Evolutionary conservation across 129 eudicot species (phyloP).

Genomic region (Flaveria trinervia): DNA sequence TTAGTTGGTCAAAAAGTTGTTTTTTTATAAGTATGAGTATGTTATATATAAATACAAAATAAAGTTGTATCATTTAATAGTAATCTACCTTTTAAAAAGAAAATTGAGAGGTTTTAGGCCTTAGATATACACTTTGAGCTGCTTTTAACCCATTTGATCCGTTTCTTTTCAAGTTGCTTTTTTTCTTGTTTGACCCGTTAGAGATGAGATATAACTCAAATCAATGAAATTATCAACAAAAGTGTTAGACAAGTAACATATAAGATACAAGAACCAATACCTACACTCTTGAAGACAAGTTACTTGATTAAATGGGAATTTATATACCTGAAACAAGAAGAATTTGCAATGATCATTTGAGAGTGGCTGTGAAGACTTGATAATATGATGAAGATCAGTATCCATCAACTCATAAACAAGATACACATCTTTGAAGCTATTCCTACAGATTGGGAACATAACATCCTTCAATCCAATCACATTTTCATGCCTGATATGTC

Average conservation of each 20-base stretch:
- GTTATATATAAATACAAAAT: not conserved
- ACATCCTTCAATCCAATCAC: conserved; percentile 82
- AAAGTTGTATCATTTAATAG: not conserved
- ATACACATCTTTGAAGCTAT: conserved; percentile 73
- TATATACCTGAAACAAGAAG: conserved; percentile 69
- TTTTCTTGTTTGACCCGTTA: not conserved
- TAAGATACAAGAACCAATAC: too few species aligned
- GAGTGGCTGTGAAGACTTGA: conserved; percentile 73
- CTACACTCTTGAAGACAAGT: too few species aligned
- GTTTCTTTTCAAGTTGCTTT: not conserved
- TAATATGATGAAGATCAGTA: conserved; percentile 83
- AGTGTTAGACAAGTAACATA: too few species aligned
- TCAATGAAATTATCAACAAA: not conserved
- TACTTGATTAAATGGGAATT: not conserved
- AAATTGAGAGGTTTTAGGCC: too few species aligned
- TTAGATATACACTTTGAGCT: not conserved
- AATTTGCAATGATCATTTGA: conserved; percentile 79
- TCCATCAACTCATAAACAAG: conserved; percentile 87
- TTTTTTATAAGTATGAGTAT: not conserved
- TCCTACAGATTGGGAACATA: conserved; percentile 57
- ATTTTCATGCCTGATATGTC: conserved; percentile 68
- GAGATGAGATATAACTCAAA: not conserved
- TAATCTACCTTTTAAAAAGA: not conserved
- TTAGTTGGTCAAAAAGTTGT: not conserved
- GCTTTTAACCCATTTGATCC: not conserved